Evolutionary conservation across 164 flowering plant species (phyloP), one percentile per base, ranked within the genome.

Genomic region (Magnolia kwangsiensis): DNA sequence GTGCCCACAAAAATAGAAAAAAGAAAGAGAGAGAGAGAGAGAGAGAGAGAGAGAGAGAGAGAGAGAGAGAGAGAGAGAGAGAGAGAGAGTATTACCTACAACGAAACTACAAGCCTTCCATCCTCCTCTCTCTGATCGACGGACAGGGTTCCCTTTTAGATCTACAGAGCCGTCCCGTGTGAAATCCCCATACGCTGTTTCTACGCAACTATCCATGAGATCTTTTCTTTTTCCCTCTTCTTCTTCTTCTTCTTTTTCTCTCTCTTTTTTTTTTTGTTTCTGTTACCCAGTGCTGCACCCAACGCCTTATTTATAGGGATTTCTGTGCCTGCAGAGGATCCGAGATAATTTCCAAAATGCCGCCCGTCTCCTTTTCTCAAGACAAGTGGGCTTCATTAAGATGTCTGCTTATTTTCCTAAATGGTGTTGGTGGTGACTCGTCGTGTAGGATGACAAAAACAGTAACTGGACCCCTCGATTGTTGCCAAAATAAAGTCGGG

Each of bases 101-200:
- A 78, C 71, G 31, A 70, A 78, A 50, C 71, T 63, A 55, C 80
- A 78, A 61, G 80, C 80, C 21, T 45, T 74, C 80, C 77, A 78
- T 63, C 80, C 72, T 5, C 80, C 80, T 24, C 77, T 51, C 59
- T 78, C 69, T 67, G 74, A 78, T 68, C 80, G 45, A 31, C 69
- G 80, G 1, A 73, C 72, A 31, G 80, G 76, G 68, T 67, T 59
- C 6, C 80, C 76, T 31, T 37, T 73, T 1, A 77, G 76, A 72
- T 77, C 80, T 66, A 77, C 80, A 19, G 76, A 51, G 1, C 80
- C 80, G 31, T 77, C 80, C 50, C 72, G 64, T 18, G 80, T 29
- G 71, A 50, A 77, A 65, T 58, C 75, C 7, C 50, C 72, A 7
- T 67, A 37, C 59, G 31, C 71, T 31, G 63, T 1, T 63, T 69